phyloP scores from a whole-genome alignment of 2,329 filamentous ascomycete species.

The Exophiala mesophila region DNA sequence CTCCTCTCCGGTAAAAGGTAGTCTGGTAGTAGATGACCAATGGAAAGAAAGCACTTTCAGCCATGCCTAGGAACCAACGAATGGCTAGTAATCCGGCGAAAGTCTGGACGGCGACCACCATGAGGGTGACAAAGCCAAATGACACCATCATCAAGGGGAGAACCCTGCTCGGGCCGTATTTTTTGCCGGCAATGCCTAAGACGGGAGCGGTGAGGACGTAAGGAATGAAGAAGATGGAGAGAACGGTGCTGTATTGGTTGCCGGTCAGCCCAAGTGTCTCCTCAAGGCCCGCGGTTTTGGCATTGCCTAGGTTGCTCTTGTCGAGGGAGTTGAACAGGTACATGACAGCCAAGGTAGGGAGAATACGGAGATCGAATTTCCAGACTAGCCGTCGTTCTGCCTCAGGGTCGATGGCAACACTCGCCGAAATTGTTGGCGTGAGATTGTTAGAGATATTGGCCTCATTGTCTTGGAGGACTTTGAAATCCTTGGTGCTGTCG shows the following conservation, averaged over 20 bases:
- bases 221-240: slow-evolving; percentile 70
- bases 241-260: slow-evolving; percentile 64
- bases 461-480: slow-evolving; percentile 12
- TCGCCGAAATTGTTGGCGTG: slow-evolving; percentile 12
- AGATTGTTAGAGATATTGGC: not conserved
- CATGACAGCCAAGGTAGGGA: slow-evolving; percentile 57
- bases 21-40: slow-evolving; percentile 36
- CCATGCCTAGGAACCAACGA: slow-evolving; percentile 65
- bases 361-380: slow-evolving; percentile 51
- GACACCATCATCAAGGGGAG: slow-evolving; percentile 64
- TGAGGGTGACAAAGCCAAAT: slow-evolving; percentile 62
- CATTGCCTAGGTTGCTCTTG: slow-evolving; percentile 49
- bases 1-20: slow-evolving; percentile 65
- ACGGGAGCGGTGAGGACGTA: slow-evolving; percentile 67
- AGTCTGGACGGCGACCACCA: slow-evolving; percentile 35
- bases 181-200: slow-evolving; percentile 63
- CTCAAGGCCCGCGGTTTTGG: slow-evolving; percentile 48
- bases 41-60: slow-evolving; percentile 65
- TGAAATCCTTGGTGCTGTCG: slow-evolving; percentile 13
- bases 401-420: slow-evolving; percentile 36
- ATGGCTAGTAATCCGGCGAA: slow-evolving; percentile 63
- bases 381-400: slow-evolving; percentile 48
- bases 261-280: slow-evolving; percentile 53
- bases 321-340: slow-evolving; percentile 52
- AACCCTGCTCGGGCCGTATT: slow-evolving; percentile 59